Base-by-base conservation (phyloP, 192 early-diverging fungal genomes). In the Mortierella alpina region DNA sequence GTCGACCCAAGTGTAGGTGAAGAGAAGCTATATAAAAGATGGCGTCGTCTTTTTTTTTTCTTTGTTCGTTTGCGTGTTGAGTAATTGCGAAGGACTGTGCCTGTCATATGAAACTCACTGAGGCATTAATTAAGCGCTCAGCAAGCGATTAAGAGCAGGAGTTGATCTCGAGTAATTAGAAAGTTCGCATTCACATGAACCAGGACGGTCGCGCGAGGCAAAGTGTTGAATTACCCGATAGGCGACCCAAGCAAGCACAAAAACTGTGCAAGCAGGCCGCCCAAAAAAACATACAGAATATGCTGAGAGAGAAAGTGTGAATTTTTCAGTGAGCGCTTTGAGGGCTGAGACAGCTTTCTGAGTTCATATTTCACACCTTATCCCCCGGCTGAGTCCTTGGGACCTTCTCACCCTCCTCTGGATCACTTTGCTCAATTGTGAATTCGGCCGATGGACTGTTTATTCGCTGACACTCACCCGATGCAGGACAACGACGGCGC, bases 71-170 rank as follows among this genome's bases (percentile, higher is more conserved):
- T 18, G 15, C 58, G 50, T n/a, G n/a, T 54, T 51, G 18, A 58
- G 17, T 40, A 45, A 62, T 12, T 23, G 14, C 11, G 31, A 9
- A 57, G 54, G 31, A 50, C 13, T 79, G 58, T 79, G 53, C 68
- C 76, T 79, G 63, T 53, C 68, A 79, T 79, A 72, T 79, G 76
- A 79, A 79, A 79, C 76, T 79, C 76, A 79, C 68, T 68, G 69
- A 66, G 68, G 76, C 76, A 79, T 72, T 59, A 44, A 79, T 66
- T 71, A 66, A 31, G 76, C 76, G 53, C 76, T 66, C 69, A 72
- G 68, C 76, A 79, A 79, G 76, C 76, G 76, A 79, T 79, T 79
- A 79, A 72, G 63, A 72, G 63, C 64, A 79, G 76, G 76, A 48
- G 40, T 65, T 51, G 63, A 44, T 72, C 69, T 58, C 69, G 63